Evolutionary conservation across 352 stramenopile genomes (phyloP), one percentile per base, ranked within the genome.

Genomic region (Pythium phragmitis): DNA sequence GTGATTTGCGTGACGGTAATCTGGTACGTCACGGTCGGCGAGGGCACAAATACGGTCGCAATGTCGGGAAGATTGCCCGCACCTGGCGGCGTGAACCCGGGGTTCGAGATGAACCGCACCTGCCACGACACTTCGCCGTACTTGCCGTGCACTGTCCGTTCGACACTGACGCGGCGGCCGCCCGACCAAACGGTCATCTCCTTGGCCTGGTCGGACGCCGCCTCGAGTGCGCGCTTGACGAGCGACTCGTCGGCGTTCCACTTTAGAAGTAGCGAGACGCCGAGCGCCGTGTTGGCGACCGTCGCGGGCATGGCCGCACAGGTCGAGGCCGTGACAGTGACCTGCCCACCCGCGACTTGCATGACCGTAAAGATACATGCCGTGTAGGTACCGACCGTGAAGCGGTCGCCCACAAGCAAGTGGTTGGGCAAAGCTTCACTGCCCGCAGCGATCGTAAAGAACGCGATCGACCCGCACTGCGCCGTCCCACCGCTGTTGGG

Each of bases 61-160:
- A 98, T 85, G 36, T 75, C 53, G 3, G 78, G 63, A 39, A 98
- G 68, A 72, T 99, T 85, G 12, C 94, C 96, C 26, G 96, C 85
- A 5, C 96, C 96, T 12, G 93, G 88, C 14, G 96, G 96, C 26
- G 81, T 97, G 46, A 88, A 84, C 7, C 67, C 74, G 16, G 85
- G 80, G 64, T 99, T 99, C 21, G 93, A 82, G 16, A 97, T 97
- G 65, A 99, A 99, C 2, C 77, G 95, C 9, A 99, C 75, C 17
- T 76, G 72, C 92, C 94, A 99, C 58, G 97, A 92, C 53, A 97
- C 90, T 46, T 95, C 88, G 4, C 96, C 96, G 63, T 98, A 98
- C 66, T 98, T 97, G 41, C 94, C 94, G 34, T 97, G 82, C 36
- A 98, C 90, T 30, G 75, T 92, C 41, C 90, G 77, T n/a, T 76